Evolutionary conservation across 345 rosid species (phyloP).

Genomic region (Clarkia xantiana): DNA sequence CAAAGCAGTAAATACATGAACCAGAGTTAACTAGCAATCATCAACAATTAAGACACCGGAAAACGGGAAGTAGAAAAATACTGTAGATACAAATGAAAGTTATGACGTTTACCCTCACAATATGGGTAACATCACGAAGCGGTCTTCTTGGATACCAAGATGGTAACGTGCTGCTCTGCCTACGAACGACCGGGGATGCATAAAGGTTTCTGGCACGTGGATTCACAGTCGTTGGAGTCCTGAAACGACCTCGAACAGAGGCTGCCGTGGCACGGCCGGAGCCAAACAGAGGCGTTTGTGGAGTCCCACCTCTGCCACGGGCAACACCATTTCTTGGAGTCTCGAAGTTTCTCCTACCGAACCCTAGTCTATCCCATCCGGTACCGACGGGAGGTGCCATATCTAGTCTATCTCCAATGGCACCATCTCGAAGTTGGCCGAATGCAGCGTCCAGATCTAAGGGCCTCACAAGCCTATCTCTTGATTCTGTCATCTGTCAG

Average conservation of each 20-base stretch:
- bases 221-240: constrained; percentile 11
- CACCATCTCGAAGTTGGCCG: constrained; percentile 7
- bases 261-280: no score
- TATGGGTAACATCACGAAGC: constrained; percentile 49
- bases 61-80: not conserved
- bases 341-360: constrained; percentile 22
- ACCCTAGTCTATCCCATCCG: constrained; percentile 12
- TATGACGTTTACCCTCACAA: constrained; percentile 34
- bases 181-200: constrained; percentile 17
- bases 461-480: constrained; percentile 48
- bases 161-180: constrained; percentile 36
- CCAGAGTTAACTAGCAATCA: no score
- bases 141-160: constrained; percentile 83
- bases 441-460: constrained; percentile 35
- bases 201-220: constrained; percentile 24
- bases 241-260: constrained; percentile 6
- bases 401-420: no score
- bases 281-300: no score
- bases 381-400: not conserved
- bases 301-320: constrained; percentile 6
- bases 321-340: constrained; percentile 23
- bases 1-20: not conserved
- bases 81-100: no score
- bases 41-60: not conserved
- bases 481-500: constrained; percentile 35